These are phyloP conservation scores for Hanseniaspora meyeri DNA, from an alignment of 805 yeast species.

Conservation along the genomic window DNA sequence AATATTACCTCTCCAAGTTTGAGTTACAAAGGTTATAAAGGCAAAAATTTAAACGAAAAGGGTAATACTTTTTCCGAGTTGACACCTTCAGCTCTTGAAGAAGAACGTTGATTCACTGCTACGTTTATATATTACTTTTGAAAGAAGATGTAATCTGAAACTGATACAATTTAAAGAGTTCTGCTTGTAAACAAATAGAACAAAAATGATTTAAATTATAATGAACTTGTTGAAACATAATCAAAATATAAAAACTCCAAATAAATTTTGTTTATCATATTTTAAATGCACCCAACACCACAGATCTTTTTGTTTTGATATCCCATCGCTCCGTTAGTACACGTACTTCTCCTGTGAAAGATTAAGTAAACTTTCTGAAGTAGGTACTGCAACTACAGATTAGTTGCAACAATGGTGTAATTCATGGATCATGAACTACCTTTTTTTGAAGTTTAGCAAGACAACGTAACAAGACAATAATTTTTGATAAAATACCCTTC, in stretches of 20 bases:
- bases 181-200: not conserved
- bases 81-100: constrained; percentile 9
- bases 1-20: constrained; percentile 60
- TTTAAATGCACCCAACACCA: not conserved
- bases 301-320: constrained; percentile 2
- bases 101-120: not conserved
- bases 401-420: constrained; percentile 14
- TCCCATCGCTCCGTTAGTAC: constrained; percentile 15
- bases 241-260: not conserved
- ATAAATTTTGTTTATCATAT: too few species aligned
- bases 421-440: not conserved
- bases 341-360: constrained; percentile 12
- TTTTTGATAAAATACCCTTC: not conserved
- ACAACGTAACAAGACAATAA: not conserved
- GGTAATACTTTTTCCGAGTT: not conserved
- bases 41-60: not conserved
- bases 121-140: constrained; percentile 3
- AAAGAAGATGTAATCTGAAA: constrained; percentile 8
- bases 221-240: not conserved
- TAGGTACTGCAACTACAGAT: constrained; percentile 14
- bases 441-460: not conserved
- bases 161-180: constrained; percentile 4
- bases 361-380: not conserved
- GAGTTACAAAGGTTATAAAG: constrained; percentile 20
- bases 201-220: not conserved